Percentiles rank a stretch among this genome's conserved stretches.
Conservation (phyloP, 768 basidiomycete genomes). For the Terana coerulea region DNA sequence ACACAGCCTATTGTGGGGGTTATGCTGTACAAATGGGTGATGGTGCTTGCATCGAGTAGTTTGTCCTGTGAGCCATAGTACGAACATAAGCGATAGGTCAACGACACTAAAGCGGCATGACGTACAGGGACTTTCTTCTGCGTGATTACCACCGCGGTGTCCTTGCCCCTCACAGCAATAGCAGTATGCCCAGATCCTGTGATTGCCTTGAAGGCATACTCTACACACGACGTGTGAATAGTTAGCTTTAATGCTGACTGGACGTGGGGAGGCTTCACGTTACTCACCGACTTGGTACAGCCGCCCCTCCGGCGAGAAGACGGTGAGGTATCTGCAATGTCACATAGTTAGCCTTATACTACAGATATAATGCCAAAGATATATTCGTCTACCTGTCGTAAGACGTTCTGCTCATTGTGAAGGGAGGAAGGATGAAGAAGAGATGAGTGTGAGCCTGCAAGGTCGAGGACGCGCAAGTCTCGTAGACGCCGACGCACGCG, state of each 20-base stretch:
- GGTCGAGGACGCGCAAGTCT: constrained; percentile 59
- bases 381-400: constrained; percentile 81
- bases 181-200: constrained; percentile 95
- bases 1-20: constrained; percentile 97
- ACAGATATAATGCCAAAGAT: background rate
- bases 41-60: constrained; percentile 88
- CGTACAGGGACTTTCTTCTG: constrained; percentile 97
- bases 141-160: constrained; percentile 93
- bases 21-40: constrained; percentile 94
- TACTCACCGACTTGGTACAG: constrained; percentile 96
- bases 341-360: background rate
- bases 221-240: constrained; percentile 44
- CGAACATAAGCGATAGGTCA: background rate
- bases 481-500: constrained; percentile 30
- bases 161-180: constrained; percentile 88
- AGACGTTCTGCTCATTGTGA: constrained; percentile 84
- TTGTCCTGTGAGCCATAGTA: constrained; percentile 71
- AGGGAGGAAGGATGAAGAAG: constrained; percentile 5
- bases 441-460: constrained; percentile 22
- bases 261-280: no score
- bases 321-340: constrained; percentile 76
- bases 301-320: constrained; percentile 96
- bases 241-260: background rate
- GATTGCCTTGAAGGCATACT: constrained; percentile 99
- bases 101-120: constrained; percentile 18